Percentiles rank a stretch among this genome's conserved stretches.
phyloP scores from a whole-genome alignment of 2,329 filamentous ascomycete genomes.

The Beauveria rudraprayagi region DNA sequence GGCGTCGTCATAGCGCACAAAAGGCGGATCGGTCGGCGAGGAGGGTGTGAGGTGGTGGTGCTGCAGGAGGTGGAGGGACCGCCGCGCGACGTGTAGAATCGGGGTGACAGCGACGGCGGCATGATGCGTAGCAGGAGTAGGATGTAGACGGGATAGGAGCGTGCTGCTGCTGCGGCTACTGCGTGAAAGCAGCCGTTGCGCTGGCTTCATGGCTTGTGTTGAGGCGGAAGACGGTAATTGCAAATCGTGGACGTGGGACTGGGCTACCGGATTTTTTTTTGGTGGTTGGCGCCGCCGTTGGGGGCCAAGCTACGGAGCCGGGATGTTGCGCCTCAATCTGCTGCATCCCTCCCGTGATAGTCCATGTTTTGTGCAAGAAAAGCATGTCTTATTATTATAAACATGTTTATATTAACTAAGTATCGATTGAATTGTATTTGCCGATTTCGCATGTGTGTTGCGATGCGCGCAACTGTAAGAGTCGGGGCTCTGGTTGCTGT shows the following conservation, averaged over 20 bases:
- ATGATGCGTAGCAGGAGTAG: not conserved
- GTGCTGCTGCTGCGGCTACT: not conserved
- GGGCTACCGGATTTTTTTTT: not conserved
- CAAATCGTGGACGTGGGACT: not conserved
- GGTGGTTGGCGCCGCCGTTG: too few species aligned
- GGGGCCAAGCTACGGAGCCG: too few species aligned
- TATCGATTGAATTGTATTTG: too few species aligned
- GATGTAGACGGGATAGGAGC: not conserved
- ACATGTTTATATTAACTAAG: too few species aligned
- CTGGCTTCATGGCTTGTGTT: not conserved
- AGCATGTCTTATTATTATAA: too few species aligned
- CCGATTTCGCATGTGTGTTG: too few species aligned
- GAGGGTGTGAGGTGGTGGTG: constrained; percentile 24
- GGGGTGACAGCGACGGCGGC: not conserved
- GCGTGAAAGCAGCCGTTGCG: not conserved
- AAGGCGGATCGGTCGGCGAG: constrained; percentile 11
- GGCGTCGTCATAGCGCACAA: constrained; percentile 25
- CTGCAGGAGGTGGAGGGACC: constrained; percentile 17
- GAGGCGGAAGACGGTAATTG: not conserved
- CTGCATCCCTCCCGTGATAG: too few species aligned
- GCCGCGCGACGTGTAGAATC: not conserved
- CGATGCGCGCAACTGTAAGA: too few species aligned
- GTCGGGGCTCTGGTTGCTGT: too few species aligned
- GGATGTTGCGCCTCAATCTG: too few species aligned
- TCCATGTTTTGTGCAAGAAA: too few species aligned